phyloP scores from a whole-genome alignment of 192 early-diverging fungal genomes.

The Martensiomyces pterosporus region DNA sequence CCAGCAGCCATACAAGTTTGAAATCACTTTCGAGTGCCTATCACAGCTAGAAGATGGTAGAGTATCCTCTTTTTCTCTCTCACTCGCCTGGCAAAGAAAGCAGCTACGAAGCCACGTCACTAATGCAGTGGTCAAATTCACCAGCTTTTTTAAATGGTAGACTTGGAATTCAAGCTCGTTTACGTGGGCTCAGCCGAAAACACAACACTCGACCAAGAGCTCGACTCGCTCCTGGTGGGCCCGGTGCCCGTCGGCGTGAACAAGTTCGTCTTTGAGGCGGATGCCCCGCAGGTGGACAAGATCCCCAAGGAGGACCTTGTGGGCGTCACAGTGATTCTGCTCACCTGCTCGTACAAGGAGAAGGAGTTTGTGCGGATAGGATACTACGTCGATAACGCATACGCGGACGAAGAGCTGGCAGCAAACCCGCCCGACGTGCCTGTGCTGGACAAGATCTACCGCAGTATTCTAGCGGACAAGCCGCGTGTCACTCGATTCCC shows the following conservation, averaged over 20 bases:
- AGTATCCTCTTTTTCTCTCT: neutral
- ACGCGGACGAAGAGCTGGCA: conserved; percentile 74
- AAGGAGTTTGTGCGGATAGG: conserved; percentile 96
- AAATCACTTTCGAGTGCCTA: conserved; percentile 97
- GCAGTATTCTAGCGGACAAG: conserved; percentile 89
- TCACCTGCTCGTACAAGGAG: conserved; percentile 84
- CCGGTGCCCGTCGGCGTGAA: conserved; percentile 92
- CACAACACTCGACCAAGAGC: conserved; percentile 77
- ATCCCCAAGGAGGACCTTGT: conserved; percentile 80
- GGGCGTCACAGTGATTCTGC: conserved; percentile 86
- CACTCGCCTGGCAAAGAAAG: too few species aligned
- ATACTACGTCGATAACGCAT: conserved; percentile 98
- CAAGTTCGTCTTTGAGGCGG: conserved; percentile 85
- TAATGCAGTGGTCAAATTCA: too few species aligned
- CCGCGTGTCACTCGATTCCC: conserved; percentile 87
- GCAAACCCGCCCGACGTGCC: conserved; percentile 72
- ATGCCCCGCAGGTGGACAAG: conserved; percentile 65
- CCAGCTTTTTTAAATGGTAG: conserved; percentile 51
- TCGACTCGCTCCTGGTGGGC: conserved; percentile 93
- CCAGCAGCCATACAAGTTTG: conserved; percentile 78
- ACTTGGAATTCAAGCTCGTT: conserved; percentile 96
- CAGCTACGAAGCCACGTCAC: too few species aligned
- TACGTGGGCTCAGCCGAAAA: conserved; percentile 90
- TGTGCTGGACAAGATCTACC: conserved; percentile 68
- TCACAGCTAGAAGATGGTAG: conserved; percentile 80